A percentile compares a stretch with the other conserved stretches of the same genome.
These are phyloP conservation scores for Dendryphion nanum DNA, from an alignment of 2,329 filamentous ascomycete genomes.

Conservation along the genomic window DNA sequence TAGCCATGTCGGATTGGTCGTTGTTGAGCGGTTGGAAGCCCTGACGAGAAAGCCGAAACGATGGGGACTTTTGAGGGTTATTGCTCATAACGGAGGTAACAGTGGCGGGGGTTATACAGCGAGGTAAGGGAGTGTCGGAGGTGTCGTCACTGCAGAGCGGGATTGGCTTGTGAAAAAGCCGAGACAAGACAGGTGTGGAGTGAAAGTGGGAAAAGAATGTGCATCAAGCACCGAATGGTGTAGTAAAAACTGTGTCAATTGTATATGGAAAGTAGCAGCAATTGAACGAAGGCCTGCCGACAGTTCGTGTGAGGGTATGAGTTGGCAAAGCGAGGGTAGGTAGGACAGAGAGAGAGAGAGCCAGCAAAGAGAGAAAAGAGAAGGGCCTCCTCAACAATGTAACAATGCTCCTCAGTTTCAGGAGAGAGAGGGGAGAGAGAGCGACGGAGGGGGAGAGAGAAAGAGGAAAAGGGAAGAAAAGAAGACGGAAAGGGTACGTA, in stretches of 20 bases:
- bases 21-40: conserved; percentile 36
- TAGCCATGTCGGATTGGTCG: conserved; percentile 36
- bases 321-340: conserved; percentile 3
- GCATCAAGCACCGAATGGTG: conserved; percentile 31
- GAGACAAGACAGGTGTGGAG: not conserved
- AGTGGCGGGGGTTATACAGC: too few species aligned
- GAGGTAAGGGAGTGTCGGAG: too few species aligned
- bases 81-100: conserved; percentile 12
- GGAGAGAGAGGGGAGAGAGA: not conserved
- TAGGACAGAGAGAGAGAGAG: not conserved
- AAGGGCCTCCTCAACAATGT: too few species aligned
- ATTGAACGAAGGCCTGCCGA: conserved; percentile 34
- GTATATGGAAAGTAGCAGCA: conserved; percentile 20
- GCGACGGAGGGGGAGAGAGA: not conserved
- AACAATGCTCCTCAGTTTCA: too few species aligned
- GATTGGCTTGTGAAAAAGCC: too few species aligned
- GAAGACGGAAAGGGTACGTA: conserved; percentile 1
- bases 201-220: conserved; percentile 19
- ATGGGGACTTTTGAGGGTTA: conserved; percentile 15
- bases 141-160: too few species aligned
- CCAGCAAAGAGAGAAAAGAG: not conserved
- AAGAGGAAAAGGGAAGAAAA: not conserved
- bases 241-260: conserved; percentile 8
- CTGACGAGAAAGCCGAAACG: conserved; percentile 30
- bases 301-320: conserved; percentile 30